These are phyloP conservation scores for Lipomyces chichibuensis DNA, from an alignment of 805 yeast species.

Conservation along the genomic window DNA sequence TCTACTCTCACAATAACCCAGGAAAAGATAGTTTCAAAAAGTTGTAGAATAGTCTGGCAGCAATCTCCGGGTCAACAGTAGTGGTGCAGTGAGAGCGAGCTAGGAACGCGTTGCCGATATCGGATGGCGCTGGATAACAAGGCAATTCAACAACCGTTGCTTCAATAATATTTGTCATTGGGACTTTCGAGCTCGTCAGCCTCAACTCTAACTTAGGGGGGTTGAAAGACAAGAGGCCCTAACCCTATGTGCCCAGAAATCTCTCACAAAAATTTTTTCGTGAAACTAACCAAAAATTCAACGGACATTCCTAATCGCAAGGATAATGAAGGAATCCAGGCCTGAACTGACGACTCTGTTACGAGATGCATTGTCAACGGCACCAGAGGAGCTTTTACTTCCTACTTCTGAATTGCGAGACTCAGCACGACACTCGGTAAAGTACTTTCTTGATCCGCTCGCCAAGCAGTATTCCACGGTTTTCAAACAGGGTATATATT, in stretches of 20 bases:
- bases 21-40: too few relatives aligned
- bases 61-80: too few relatives aligned
- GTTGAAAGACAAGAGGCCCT: background rate
- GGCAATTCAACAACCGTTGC: background rate
- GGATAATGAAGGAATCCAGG: background rate
- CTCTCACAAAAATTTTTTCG: background rate
- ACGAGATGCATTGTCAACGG: constrained; percentile 9
- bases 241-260: constrained; percentile 5
- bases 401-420: constrained; percentile 21
- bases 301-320: background rate
- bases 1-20: too few relatives aligned
- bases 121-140: background rate
- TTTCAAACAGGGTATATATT: constrained; percentile 65
- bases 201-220: too few relatives aligned
- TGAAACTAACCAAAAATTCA: too few relatives aligned
- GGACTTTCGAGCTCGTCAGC: background rate
- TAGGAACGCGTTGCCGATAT: too few relatives aligned
- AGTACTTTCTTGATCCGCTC: constrained; percentile 61
- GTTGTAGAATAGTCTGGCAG: background rate
- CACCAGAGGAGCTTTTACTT: constrained; percentile 23
- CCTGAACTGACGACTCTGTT: constrained; percentile 1
- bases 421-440: constrained; percentile 44
- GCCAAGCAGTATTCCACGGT: constrained; percentile 60
- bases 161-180: background rate
- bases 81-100: too few relatives aligned